Base-by-base conservation (phyloP, 1,139 yeast species). In the Candida tropicalis region DNA sequence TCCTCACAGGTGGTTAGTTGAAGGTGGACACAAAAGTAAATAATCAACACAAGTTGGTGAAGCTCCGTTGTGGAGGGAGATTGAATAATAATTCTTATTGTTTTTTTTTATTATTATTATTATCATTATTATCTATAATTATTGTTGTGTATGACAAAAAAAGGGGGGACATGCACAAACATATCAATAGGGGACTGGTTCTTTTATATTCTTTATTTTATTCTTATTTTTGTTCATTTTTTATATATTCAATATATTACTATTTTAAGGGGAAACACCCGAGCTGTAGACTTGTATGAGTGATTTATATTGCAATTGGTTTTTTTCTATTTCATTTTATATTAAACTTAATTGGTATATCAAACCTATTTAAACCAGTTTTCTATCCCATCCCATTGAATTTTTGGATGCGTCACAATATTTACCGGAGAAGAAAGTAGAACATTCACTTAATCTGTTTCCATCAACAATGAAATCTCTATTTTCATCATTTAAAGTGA, bases 391-490 rank as follows among this genome's bases (percentile, higher is more conserved):
- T 6, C 29, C 28, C 35, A 22, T 28, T 6, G 33, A 13, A 11
- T 44, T 26, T 18, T 42, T 44, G 3, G 48, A 22, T 3, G 5
- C 13, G 10, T 47, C 38, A 40, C 57, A 55, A 42, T 55, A 55
- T 6, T 49, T 35, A 9, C 41, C 16, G 3, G 58, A 41, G 8
- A 50, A 36, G 6, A 41, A 40, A 6, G 53, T 48, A 9, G 57
- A 44, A 27, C 59, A 55, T 27, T 43, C 41, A 11, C 53, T 52
- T 35, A 54, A 42, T 12, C 46, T 25, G 34, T 38, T 39, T 38
- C 50, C 50, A 34, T 48, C 53, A 13, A 28, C 25, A 4, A 12
- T 26, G 7, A 26, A 18, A 16, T 39, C 29, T 5, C 16, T 25
- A 13, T 34, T 15, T 4, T 32, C 35, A 11, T 28, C 24, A 7